Evolutionary conservation across 2,329 filamentous ascomycete genomes (phyloP), one percentile per base, ranked within the genome.

Genomic region (Pseudogymnoascus sp.): DNA sequence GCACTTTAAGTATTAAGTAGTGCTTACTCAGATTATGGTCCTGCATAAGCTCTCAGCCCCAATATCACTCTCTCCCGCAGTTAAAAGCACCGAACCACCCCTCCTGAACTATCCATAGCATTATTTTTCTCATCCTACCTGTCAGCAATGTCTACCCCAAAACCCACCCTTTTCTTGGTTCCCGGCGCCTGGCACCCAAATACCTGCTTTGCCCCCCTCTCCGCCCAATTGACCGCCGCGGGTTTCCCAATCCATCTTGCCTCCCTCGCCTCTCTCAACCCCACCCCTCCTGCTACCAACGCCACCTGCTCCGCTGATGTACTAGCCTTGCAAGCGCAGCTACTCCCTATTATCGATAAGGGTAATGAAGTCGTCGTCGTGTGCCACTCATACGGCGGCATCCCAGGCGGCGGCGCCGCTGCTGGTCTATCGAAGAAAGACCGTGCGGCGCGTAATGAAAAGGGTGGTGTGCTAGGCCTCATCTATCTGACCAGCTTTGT

Each of bases 171-270:
- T 0, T 63, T 82, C 61, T 74, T 82, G 17, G 71, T 82, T 0
- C 78, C 74, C 1, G 79, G 79, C 4, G 73, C 77, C 26, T 81
- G 79, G 79, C 79, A 82, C 61, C 21, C 40, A 44, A 44, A 44
- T 21, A 26, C 40, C 21, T 44, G 40, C 21, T 44, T 44, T 11
- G 40, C 40, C 10, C 21, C 21, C 40, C 21, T 44, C 21, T 26
- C 40, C 5, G 21, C 21, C 21, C 10, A 13, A 7, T 13, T 44
- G 17, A 5, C 41, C 11, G 17, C 26, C 3, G 37, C 41, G 8
- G 21, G 33, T 5, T 63, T 59, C 13, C 36, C 50, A 4, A 40
- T 41, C n/a, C 33, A 36, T n/a, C 50, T 39, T 21, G 35, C 61
- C 26, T 9, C 24, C 36, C 47, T 63, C 9, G 37, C 62, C 36